Base-by-base conservation (phyloP, 1,284 basidiomycete species). In the Austroboletus niveus region DNA sequence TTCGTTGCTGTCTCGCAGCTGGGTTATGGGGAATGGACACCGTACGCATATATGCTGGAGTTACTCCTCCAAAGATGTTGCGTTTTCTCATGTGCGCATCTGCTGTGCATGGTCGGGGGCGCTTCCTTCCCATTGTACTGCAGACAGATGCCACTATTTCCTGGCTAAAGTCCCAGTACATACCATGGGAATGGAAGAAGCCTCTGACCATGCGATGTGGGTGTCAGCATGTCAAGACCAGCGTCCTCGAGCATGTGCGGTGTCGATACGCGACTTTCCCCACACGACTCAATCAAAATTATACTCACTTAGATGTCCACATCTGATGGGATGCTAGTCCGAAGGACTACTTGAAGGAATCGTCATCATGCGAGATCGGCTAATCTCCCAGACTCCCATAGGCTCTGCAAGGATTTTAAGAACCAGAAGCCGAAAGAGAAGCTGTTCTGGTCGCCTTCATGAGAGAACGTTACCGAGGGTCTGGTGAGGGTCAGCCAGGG, bases 151-250 rank as follows among this genome's bases (percentile, higher is more conserved):
- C 68, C 62, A 69, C 63, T 60, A 48, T 64, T 62, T 59, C 57
- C 57, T 63, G 59, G 68, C 57, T 52, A 42, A 59, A 50, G 56
- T 55, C 56, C 60, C 56, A 69, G 72, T 72, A 71, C 72, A 74
- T 72, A 71, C 71, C 72, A 72, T 72, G 71, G 70, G 71, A 72
- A 72, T 74, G 72, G 70, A 74, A 74, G 72, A 72, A 61, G 69
- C 62, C 66, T 63, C 63, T 59, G 72, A 69, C 69, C 71, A 73
- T 72, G 64, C 54, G 46, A 56, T 48, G 69, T 53, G 50, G 54
- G 30, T 67, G 66, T 55, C 34, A 54, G 39, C 59, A 62, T 64
- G 54, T 29, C 56, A 46, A 51, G 56, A 49, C 60, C 66, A 65
- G 63, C 24, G 39, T 42, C 41, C 56, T 43, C 45, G 47, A 40